A percentile compares a stretch with the other conserved stretches of the same genome.
Evolutionary conservation across 306 rosid species (phyloP).

Genomic region (Ceratonia siliqua): DNA sequence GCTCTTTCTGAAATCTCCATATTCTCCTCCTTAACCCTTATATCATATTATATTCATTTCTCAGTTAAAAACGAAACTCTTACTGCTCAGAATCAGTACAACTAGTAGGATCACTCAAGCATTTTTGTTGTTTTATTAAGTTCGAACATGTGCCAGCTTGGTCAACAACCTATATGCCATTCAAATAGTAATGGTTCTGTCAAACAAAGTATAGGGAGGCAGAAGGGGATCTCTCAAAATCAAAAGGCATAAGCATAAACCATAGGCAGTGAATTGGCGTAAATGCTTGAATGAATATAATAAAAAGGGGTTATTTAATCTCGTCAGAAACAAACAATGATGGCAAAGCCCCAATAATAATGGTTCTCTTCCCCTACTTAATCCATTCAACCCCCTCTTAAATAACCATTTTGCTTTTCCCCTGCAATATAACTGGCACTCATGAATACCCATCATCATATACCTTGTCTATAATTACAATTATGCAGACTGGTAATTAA

Average conservation of each 20-base stretch:
- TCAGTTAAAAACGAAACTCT: too few species aligned
- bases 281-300: slow-evolving; percentile 49
- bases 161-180: slow-evolving; percentile 51
- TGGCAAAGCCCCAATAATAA: slow-evolving; percentile 70
- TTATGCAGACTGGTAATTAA: slow-evolving; percentile 72
- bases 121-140: too few species aligned
- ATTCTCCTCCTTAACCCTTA: neutral
- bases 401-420: slow-evolving; percentile 52
- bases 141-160: slow-evolving; percentile 43
- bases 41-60: too few species aligned
- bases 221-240: slow-evolving; percentile 31
- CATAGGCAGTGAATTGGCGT: slow-evolving; percentile 51
- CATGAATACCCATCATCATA: slow-evolving; percentile 82
- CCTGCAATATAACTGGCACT: slow-evolving; percentile 62
- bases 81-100: too few species aligned
- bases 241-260: slow-evolving; percentile 39
- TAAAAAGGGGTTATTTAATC: slow-evolving; percentile 58
- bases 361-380: slow-evolving; percentile 50
- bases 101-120: too few species aligned
- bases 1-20: neutral
- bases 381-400: slow-evolving; percentile 52
- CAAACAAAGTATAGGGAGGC: slow-evolving; percentile 39
- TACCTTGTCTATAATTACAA: slow-evolving; percentile 86
- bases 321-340: slow-evolving; percentile 78
- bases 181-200: slow-evolving; percentile 38